Evolutionary conservation across 2,329 filamentous ascomycete genomes (phyloP).

Genomic region (Aspergillus sp.): DNA sequence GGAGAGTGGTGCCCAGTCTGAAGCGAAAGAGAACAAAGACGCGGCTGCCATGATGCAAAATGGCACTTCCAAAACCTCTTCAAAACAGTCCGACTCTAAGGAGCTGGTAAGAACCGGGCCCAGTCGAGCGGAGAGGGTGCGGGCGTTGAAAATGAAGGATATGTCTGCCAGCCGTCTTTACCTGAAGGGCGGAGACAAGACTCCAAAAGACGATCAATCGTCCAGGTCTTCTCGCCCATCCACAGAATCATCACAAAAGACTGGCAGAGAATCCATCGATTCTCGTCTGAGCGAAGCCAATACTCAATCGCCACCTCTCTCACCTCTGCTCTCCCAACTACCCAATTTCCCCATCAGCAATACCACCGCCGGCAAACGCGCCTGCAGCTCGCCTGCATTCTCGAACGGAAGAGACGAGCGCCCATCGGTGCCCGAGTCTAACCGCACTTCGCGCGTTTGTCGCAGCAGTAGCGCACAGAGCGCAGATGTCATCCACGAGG

Average conservation of each 20-base stretch:
- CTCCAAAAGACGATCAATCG: background rate
- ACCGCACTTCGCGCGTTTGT: slow-evolving; percentile 16
- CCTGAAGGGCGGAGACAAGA: slow-evolving; percentile 10
- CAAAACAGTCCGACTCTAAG: slow-evolving; percentile 4
- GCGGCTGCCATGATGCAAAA: background rate
- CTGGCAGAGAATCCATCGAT: background rate
- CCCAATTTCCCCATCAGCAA: slow-evolving; percentile 13
- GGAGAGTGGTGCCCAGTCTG: background rate
- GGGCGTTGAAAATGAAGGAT: slow-evolving; percentile 29
- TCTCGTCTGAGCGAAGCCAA: background rate
- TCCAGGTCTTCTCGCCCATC: background rate
- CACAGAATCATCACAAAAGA: background rate
- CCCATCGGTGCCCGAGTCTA: slow-evolving; percentile 9
- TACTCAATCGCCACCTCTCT: slow-evolving; percentile 18
- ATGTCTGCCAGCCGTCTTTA: slow-evolving; percentile 24
- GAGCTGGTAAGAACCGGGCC: slow-evolving; percentile 15
- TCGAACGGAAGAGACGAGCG: slow-evolving; percentile 12
- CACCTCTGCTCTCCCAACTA: slow-evolving; percentile 24
- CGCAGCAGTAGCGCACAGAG: slow-evolving; percentile 27
- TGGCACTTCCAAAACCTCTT: background rate
- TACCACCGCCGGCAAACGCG: slow-evolving; percentile 12
- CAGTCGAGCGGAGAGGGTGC: slow-evolving; percentile 25
- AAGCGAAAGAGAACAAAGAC: background rate
- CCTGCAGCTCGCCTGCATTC: slow-evolving; percentile 17
- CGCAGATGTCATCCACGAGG: slow-evolving; percentile 21